Conservation (phyloP, 2,329 filamentous ascomycete species). For the Ceratocystis harringtonii region DNA sequence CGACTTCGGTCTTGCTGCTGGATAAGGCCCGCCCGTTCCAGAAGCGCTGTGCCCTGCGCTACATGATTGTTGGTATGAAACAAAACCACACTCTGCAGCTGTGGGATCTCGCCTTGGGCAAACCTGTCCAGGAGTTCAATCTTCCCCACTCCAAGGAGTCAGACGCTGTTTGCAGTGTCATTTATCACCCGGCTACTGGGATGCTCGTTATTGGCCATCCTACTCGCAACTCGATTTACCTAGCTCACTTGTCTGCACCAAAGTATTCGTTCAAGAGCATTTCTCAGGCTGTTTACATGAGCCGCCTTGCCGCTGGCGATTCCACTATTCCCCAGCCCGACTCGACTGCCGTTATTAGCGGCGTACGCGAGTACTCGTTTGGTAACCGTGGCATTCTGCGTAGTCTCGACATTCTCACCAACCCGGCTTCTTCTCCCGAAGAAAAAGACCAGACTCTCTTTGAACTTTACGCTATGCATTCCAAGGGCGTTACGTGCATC, state of each 20-base stretch:
- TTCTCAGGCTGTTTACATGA: constrained; percentile 77
- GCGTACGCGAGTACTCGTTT: constrained; percentile 88
- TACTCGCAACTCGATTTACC: constrained; percentile 93
- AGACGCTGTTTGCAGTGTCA: constrained; percentile 93
- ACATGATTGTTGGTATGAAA: constrained; percentile 95
- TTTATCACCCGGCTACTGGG: constrained; percentile 80
- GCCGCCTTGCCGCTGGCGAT: constrained; percentile 59
- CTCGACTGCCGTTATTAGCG: constrained; percentile 93
- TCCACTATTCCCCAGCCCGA: constrained; percentile 66
- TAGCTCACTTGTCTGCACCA: constrained; percentile 86
- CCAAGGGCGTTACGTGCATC: constrained; percentile 84
- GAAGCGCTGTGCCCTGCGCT: constrained; percentile 78
- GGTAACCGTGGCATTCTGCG: constrained; percentile 71
- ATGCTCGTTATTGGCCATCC: constrained; percentile 94
- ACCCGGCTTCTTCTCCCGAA: constrained; percentile 47
- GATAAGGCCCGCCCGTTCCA: constrained; percentile 90
- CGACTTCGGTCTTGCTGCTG: constrained; percentile 86
- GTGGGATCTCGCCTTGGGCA: constrained; percentile 90
- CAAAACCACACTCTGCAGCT: constrained; percentile 97
- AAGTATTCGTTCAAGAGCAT: constrained; percentile 74
- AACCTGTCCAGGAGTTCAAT: constrained; percentile 93
- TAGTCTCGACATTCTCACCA: constrained; percentile 76
- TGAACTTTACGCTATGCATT: constrained; percentile 95
- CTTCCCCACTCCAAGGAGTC: constrained; percentile 92
- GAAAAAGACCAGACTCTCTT: constrained; percentile 61